Percentiles rank a stretch among this genome's conserved stretches.
phyloP scores from a whole-genome alignment of 768 basidiomycete genomes.

The Lactarius hengduanensis region DNA sequence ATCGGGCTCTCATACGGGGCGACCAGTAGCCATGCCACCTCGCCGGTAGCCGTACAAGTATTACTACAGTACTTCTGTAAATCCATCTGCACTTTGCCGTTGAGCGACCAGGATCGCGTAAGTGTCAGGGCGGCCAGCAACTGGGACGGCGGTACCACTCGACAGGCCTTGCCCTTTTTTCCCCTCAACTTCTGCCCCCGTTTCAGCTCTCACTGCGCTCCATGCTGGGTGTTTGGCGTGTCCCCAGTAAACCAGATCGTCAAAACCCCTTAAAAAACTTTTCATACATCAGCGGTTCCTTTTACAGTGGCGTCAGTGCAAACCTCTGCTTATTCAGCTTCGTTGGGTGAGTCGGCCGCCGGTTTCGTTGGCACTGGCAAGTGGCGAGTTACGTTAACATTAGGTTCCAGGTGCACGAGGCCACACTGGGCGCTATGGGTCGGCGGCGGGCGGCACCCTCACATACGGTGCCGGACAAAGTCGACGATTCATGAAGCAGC shows the following conservation, averaged over 20 bases:
- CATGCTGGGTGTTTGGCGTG: neutral
- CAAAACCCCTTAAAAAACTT: neutral
- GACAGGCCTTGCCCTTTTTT: neutral
- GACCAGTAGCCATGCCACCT: neutral
- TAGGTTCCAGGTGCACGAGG: neutral
- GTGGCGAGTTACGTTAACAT: neutral
- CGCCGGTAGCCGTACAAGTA: neutral
- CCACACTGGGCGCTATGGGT: neutral
- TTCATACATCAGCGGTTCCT: neutral
- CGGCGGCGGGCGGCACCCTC: neutral
- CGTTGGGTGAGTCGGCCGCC: neutral
- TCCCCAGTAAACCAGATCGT: neutral
- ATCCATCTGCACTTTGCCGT: slow-evolving; percentile 1
- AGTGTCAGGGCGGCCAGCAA: neutral
- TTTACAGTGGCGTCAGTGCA: neutral
- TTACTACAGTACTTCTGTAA: neutral
- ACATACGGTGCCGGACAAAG: neutral
- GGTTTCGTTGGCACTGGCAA: neutral
- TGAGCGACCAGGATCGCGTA: neutral
- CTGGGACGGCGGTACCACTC: neutral
- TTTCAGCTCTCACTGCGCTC: neutral
- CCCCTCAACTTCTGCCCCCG: neutral
- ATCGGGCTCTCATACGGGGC: neutral
- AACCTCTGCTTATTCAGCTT: neutral
- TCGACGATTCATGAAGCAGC: neutral